Evolutionary conservation across 2,329 filamentous ascomycete species (phyloP), one percentile per base, ranked within the genome.

Genomic region (Epichloe elymi): DNA sequence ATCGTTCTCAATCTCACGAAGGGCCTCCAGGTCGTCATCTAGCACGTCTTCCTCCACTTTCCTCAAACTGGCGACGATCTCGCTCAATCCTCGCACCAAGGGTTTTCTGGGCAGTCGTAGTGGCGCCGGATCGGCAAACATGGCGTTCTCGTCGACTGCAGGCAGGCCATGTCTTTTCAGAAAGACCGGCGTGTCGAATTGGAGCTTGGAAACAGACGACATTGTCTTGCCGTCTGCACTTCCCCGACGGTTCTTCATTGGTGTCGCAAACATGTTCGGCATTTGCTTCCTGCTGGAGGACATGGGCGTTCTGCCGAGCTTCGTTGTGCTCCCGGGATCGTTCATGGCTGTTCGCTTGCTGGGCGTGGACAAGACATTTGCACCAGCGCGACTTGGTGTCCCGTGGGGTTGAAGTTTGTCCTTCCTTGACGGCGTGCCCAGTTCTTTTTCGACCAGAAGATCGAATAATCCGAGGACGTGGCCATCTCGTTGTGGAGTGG

Each of bases 401-500:
- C 50, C 20, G 50, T 49, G 19, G 15, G 45, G 15, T 10, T 49
- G 53, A 62, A 69, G 55, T 19, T 54, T 58, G 15, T 59, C 56
- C n/a, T 51, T 71, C 47, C 69, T 74, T 5, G 75, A 74, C 1
- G 78, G 75, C 5, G 74, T 75, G 35, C 69, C 69, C 23, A 72
- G 65, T 20, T 72, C 71, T 41, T 71, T 70, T 51, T 77, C 73
- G 26, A 72, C 69, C 7, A 88, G 68, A 11, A 85, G 67, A 61
- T 91, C 87, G 62, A 93, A 93, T 17, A 93, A 68, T 4, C 87
- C 86, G 2, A 93, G 72, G 1, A 89, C 82, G 19, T 79, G 79
- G 30, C 87, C 87, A 63, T 91, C 85, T 54, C 82, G 80, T 60
- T 91, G 87, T 3, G 87, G 87, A 12, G 87, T 93, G 1, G 87